Evolutionary conservation across 2,329 filamentous ascomycete genomes (phyloP).

Genomic region (Penicillium sp.): DNA sequence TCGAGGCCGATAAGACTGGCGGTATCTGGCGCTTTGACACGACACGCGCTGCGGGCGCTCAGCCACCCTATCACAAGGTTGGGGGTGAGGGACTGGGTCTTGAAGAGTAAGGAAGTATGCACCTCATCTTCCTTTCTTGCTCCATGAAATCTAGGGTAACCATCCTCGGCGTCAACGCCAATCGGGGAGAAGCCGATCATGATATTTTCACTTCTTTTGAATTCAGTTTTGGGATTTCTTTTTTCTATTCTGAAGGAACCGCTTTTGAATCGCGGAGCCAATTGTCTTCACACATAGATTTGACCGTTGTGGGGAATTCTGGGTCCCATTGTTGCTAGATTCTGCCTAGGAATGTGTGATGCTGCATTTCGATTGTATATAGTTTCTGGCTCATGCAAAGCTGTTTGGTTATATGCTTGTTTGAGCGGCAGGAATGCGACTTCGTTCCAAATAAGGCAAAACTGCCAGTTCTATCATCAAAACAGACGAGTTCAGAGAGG

Average conservation of each 20-base stretch:
- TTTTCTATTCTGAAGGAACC: conserved; percentile 2
- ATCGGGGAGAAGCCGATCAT: neutral
- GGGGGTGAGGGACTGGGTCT: conserved; percentile 50
- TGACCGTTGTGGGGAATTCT: conserved; percentile 21
- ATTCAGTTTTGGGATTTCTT: conserved; percentile 8
- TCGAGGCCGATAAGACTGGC: conserved; percentile 70
- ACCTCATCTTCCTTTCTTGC: neutral
- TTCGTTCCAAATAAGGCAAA: neutral
- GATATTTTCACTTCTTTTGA: conserved; percentile 15
- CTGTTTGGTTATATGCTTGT: conserved; percentile 16
- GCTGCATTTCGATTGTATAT: conserved; percentile 35
- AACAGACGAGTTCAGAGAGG: neutral
- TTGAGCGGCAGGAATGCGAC: conserved; percentile 17
- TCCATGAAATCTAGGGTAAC: neutral
- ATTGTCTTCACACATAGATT: conserved; percentile 31
- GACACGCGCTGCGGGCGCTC: conserved; percentile 54
- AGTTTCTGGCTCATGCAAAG: conserved; percentile 25
- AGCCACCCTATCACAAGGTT: conserved; percentile 51
- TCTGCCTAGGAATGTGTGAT: conserved; percentile 18
- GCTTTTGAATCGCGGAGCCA: conserved; percentile 6
- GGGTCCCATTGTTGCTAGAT: conserved; percentile 14
- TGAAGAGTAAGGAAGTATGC: conserved; percentile 22
- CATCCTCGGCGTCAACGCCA: neutral
- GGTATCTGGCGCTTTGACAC: conserved; percentile 74
- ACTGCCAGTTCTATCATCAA: neutral